Conservation (phyloP, 2,329 filamentous ascomycete species). For the Lecanicillium sp. region DNA sequence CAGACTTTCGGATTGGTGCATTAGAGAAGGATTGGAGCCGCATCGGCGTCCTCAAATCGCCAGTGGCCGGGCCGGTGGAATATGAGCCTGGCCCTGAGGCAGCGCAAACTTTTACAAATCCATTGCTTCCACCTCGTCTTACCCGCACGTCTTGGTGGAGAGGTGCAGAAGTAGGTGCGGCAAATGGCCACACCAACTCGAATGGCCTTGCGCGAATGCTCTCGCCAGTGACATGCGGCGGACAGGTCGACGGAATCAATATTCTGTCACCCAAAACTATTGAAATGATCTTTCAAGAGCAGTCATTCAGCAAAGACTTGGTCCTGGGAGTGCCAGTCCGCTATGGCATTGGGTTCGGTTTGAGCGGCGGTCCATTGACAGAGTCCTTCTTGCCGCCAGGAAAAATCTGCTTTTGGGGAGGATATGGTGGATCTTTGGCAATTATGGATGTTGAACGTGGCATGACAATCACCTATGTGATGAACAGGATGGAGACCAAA, state of each 20-base stretch:
- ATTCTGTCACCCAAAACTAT: conserved; percentile 32
- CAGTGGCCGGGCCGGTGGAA: conserved; percentile 11
- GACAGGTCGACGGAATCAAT: conserved; percentile 13
- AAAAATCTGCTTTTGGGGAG: conserved; percentile 30
- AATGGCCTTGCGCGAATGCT: conserved; percentile 31
- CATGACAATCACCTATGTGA: conserved; percentile 35
- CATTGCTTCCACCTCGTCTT: conserved; percentile 11
- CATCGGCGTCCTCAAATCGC: conserved; percentile 24
- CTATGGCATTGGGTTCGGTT: conserved; percentile 33
- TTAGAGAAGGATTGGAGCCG: conserved; percentile 31
- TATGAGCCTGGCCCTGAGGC: conserved; percentile 16
- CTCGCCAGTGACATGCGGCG: conserved; percentile 17
- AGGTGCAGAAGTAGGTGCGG: conserved; percentile 29
- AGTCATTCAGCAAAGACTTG: conserved; percentile 30
- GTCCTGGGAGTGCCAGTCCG: conserved; percentile 24
- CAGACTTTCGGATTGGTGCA: conserved; percentile 38
- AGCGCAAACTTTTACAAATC: conserved; percentile 20
- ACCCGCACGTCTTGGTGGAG: conserved; percentile 25
- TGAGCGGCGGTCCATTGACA: no score
- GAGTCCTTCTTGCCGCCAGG: conserved; percentile 13
- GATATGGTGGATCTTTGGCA: conserved; percentile 34
- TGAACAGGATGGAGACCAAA: conserved; percentile 32
- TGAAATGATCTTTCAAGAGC: conserved; percentile 35
- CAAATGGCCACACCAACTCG: conserved; percentile 38
- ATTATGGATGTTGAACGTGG: conserved; percentile 33